phyloP scores from a whole-genome alignment of 2,329 filamentous ascomycete species.

The Botrytis tulipae region DNA sequence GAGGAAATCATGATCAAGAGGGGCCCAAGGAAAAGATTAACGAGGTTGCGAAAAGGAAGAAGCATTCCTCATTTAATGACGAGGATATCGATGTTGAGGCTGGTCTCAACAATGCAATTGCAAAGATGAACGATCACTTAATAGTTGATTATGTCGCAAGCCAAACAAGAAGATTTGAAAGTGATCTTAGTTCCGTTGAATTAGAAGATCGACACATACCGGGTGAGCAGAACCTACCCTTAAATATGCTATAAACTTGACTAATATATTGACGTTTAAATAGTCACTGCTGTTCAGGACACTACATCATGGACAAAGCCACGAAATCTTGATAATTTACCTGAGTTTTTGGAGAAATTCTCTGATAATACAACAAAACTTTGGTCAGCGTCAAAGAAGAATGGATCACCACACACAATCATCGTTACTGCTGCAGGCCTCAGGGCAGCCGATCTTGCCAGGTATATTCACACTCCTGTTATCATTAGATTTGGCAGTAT shows the following conservation, averaged over 20 bases:
- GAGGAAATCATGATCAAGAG: slow-evolving; percentile 25
- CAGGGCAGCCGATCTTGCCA: slow-evolving; percentile 79
- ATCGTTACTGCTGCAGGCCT: slow-evolving; percentile 83
- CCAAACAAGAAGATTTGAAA: slow-evolving; percentile 73
- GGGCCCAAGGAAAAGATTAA: slow-evolving; percentile 9
- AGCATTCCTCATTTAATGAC: slow-evolving; percentile 52
- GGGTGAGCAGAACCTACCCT: slow-evolving; percentile 49
- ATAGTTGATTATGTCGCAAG: slow-evolving; percentile 84
- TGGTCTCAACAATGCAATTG: slow-evolving; percentile 76
- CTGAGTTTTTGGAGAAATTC: slow-evolving; percentile 72
- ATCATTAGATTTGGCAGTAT: not conserved
- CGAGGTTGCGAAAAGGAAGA: slow-evolving; percentile 50
- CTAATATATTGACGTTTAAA: slow-evolving; percentile 39
- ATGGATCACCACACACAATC: slow-evolving; percentile 79
- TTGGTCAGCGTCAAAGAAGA: slow-evolving; percentile 60
- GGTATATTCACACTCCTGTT: slow-evolving; percentile 47
- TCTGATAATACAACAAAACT: slow-evolving; percentile 58
- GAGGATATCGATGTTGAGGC: slow-evolving; percentile 63
- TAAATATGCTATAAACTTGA: not conserved
- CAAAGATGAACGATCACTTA: slow-evolving; percentile 77
- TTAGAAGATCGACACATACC: slow-evolving; percentile 78
- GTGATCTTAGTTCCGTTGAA: slow-evolving; percentile 79
- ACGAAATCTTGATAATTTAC: slow-evolving; percentile 69
- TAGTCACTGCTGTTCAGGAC: slow-evolving; percentile 70
- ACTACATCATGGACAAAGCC: slow-evolving; percentile 70